Evolutionary conservation across 164 flowering plant genomes (phyloP).

Genomic region (Annona squamosa): DNA sequence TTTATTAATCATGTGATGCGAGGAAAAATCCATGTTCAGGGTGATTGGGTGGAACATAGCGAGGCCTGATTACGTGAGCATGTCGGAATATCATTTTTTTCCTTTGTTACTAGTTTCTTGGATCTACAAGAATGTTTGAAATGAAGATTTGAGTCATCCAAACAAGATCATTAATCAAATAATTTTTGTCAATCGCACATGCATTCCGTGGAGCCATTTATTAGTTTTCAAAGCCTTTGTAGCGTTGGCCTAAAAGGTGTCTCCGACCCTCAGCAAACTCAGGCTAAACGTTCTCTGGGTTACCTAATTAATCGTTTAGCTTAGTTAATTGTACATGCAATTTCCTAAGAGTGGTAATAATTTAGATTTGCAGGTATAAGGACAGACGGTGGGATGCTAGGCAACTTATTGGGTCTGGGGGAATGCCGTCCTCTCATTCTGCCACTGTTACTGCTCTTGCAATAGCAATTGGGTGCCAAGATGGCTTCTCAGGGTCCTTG

Average conservation of each 20-base stretch:
- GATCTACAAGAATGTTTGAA: too few species aligned
- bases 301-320: not conserved
- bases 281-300: not conserved
- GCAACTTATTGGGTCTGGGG: conserved; percentile 77
- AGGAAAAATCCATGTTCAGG: too few species aligned
- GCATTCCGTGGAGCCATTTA: not conserved
- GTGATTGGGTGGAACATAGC: too few species aligned
- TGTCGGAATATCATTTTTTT: too few species aligned
- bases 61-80: too few species aligned
- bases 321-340: not conserved
- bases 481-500: conserved; percentile 71
- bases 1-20: too few species aligned
- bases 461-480: conserved; percentile 62
- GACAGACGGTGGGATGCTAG: conserved; percentile 79
- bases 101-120: too few species aligned
- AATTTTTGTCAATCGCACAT: not conserved
- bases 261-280: not conserved
- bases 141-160: too few species aligned
- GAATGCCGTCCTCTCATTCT: conserved; percentile 99
- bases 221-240: not conserved
- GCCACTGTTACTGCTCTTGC: conserved; percentile 90
- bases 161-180: not conserved
- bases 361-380: conserved; percentile 70
- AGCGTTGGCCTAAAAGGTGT: not conserved
- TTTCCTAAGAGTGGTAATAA: conserved; percentile 32